phyloP scores from a whole-genome alignment of 1,139 yeast genomes.

The Magnusiomyces magnusii region DNA sequence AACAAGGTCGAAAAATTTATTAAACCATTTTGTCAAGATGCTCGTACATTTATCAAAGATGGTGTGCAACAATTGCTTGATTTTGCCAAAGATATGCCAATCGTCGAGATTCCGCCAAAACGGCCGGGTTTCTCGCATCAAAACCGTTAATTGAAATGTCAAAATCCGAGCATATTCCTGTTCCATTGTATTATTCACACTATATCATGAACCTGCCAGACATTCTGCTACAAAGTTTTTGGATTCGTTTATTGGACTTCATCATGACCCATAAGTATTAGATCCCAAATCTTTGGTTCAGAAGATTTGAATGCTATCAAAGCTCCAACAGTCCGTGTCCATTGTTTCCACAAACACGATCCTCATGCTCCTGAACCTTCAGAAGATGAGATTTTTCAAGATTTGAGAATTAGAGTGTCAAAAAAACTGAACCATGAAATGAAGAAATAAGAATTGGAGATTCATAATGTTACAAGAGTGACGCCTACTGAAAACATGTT shows the following conservation, averaged over 20 bases:
- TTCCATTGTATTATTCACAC: constrained; percentile 61
- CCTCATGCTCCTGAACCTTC: constrained; percentile 66
- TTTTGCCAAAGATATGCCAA: constrained; percentile 22
- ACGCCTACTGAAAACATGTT: constrained; percentile 98
- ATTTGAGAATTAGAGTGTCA: constrained; percentile 57
- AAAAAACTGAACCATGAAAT: constrained; percentile 45
- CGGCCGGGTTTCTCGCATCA: constrained; percentile 23
- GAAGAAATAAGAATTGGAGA: constrained; percentile 40
- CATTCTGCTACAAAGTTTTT: constrained; percentile 81
- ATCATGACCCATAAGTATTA: constrained; percentile 38
- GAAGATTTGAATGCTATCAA: constrained; percentile 23
- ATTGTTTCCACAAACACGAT: constrained; percentile 84
- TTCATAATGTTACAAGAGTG: constrained; percentile 85
- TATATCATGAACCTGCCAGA: constrained; percentile 97
- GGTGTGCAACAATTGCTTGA: constrained; percentile 48
- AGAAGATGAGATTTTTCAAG: constrained; percentile 51
- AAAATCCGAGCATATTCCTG: constrained; percentile 25
- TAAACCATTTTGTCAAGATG: constrained; percentile 65
- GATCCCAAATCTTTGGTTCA: constrained; percentile 28
- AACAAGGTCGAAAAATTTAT: constrained; percentile 63
- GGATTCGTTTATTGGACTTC: constrained; percentile 67
- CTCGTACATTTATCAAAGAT: constrained; percentile 63
- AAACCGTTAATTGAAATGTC: constrained; percentile 21
- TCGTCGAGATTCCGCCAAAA: constrained; percentile 10
- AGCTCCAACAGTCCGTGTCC: constrained; percentile 76